Percentiles rank a stretch among this genome's conserved stretches.
These are phyloP conservation scores for Tagetes patula DNA, from an alignment of 129 eudicot species.

Conservation along the genomic window DNA sequence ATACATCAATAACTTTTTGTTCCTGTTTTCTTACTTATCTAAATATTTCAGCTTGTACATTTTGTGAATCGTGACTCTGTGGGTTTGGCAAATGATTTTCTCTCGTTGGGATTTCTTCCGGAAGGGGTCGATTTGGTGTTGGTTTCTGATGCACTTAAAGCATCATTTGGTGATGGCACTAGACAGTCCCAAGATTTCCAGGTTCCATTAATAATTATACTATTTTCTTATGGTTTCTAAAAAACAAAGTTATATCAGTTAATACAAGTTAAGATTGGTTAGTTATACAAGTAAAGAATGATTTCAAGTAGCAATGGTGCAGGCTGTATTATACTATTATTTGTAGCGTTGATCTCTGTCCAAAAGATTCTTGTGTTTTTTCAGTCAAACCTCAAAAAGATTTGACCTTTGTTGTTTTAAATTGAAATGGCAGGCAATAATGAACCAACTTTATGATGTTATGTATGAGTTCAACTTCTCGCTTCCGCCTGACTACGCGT, in stretches of 20 bases:
- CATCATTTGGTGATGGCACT: slow-evolving; percentile 87
- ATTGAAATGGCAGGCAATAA: slow-evolving; percentile 67
- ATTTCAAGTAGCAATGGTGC: no score
- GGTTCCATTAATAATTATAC: slow-evolving; percentile 38
- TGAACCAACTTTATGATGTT: slow-evolving; percentile 88
- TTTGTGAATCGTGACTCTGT: slow-evolving; percentile 93
- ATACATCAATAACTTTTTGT: not conserved
- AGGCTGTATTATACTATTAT: no score
- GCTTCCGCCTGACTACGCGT: slow-evolving; percentile 96
- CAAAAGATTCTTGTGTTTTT: slow-evolving; percentile 1
- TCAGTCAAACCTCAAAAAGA: not conserved
- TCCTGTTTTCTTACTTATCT: not conserved
- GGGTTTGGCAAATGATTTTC: slow-evolving; percentile 94
- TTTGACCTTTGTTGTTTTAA: slow-evolving; percentile 11
- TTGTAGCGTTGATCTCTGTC: not conserved
- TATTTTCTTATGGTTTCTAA: not conserved
- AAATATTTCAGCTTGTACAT: slow-evolving; percentile 83
- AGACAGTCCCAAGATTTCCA: slow-evolving; percentile 91
- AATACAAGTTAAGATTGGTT: no score
- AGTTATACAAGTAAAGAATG: no score
- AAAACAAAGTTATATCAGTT: no score
- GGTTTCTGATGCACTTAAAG: slow-evolving; percentile 77
- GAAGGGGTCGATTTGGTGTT: slow-evolving; percentile 72
- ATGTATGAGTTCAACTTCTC: slow-evolving; percentile 94
- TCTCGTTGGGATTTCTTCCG: slow-evolving; percentile 92